Evolutionary conservation across 345 rosid genomes (phyloP).

Genomic region (Arabidopsis arenosa): DNA sequence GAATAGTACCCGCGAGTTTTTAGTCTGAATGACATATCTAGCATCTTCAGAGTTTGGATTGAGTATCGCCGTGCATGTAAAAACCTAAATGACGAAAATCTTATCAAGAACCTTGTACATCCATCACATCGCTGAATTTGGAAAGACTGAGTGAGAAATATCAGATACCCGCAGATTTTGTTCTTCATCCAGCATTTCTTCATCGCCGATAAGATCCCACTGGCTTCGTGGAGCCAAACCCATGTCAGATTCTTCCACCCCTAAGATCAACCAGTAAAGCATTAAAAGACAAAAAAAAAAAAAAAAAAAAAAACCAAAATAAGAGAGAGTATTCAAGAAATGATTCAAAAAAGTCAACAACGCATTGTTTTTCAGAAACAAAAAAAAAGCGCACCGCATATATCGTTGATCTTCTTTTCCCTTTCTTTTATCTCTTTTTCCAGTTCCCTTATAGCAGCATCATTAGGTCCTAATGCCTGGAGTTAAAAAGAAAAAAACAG

Average conservation of each 20-base stretch:
- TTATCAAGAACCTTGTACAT: neutral
- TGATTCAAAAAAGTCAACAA: neutral
- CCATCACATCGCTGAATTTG: neutral
- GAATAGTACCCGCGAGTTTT: neutral
- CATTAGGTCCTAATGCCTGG: neutral
- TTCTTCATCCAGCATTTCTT: neutral
- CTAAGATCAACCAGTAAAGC: neutral
- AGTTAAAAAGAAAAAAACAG: neutral
- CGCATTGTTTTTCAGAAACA: too few relatives aligned
- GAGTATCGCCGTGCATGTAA: neutral
- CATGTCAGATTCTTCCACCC: neutral
- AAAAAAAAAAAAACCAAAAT: neutral
- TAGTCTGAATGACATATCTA: neutral
- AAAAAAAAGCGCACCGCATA: neutral
- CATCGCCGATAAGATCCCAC: slow-evolving; percentile 1
- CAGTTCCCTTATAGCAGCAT: neutral
- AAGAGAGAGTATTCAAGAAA: neutral
- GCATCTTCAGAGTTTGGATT: slow-evolving; percentile 2
- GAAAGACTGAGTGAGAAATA: neutral
- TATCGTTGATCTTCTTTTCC: neutral
- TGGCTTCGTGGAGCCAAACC: slow-evolving; percentile 14
- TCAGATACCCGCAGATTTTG: neutral
- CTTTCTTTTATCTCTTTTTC: neutral
- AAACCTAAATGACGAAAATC: neutral
- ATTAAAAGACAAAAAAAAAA: neutral